These are phyloP conservation scores for Hamamelis virginiana DNA, from an alignment of 164 flowering plant genomes.

Conservation along the genomic window DNA sequence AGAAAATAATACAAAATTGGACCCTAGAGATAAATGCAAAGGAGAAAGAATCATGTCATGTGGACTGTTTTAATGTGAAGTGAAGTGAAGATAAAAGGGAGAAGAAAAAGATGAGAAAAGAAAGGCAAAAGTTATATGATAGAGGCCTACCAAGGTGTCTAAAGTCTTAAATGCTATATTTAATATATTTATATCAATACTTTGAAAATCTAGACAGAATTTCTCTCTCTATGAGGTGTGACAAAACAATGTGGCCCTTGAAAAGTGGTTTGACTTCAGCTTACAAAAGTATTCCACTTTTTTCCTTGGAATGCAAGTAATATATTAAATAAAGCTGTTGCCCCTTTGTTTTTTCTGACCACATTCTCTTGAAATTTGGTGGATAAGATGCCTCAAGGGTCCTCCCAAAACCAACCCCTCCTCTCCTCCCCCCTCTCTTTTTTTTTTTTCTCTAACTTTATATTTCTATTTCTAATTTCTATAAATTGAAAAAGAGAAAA, in stretches of 20 bases:
- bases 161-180: background rate
- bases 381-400: too few relatives aligned
- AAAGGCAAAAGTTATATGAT: background rate
- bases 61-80: background rate
- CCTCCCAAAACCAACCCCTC: too few relatives aligned
- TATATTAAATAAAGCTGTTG: conserved; percentile 12
- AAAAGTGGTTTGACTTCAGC: conserved; percentile 24
- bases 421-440: too few relatives aligned
- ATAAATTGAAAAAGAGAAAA: too few relatives aligned
- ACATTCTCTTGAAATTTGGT: conserved; percentile 1
- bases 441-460: background rate
- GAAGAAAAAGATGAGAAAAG: background rate
- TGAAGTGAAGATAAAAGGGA: background rate
- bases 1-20: background rate
- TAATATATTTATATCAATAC: conserved; percentile 2
- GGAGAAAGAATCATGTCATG: conserved; percentile 3
- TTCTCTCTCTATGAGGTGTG: background rate
- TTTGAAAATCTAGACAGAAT: background rate
- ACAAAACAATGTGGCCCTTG: conserved; percentile 19
- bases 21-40: background rate
- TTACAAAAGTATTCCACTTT: background rate
- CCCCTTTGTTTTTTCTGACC: conserved; percentile 12
- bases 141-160: conserved; percentile 6
- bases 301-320: background rate
- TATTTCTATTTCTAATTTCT: background rate